These are phyloP conservation scores for Tuber brumale DNA, from an alignment of 495 filamentous ascomycete genomes.

Conservation along the genomic window DNA sequence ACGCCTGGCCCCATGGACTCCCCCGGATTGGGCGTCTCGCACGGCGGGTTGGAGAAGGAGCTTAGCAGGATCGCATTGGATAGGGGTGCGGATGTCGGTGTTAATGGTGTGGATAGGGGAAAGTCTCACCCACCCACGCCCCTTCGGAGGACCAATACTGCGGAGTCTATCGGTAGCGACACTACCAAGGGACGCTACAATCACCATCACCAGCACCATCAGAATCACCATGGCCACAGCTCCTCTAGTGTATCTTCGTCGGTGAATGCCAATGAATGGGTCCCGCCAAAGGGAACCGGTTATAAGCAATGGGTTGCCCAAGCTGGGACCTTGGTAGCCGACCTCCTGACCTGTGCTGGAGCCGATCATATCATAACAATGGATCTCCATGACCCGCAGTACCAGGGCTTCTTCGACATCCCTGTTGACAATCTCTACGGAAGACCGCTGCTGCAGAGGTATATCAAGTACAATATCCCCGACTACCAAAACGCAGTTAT, in stretches of 20 bases:
- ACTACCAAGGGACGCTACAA: background rate
- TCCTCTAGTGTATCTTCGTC: constrained; percentile 29
- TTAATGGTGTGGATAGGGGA: constrained; percentile 23
- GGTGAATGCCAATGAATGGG: constrained; percentile 37
- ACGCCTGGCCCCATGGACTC: constrained; percentile 67
- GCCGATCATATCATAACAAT: constrained; percentile 97
- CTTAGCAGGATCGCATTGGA: constrained; percentile 47
- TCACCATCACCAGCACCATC: constrained; percentile 34
- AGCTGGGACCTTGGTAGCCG: constrained; percentile 89
- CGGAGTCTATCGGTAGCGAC: constrained; percentile 53
- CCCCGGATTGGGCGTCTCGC: constrained; percentile 54
- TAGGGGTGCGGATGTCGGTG: constrained; percentile 17
- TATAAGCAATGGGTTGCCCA: constrained; percentile 99
- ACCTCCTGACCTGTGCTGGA: constrained; percentile 89
- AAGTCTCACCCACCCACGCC: constrained; percentile 10
- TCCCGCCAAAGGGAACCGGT: constrained; percentile 57
- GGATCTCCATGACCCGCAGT: constrained; percentile 96
- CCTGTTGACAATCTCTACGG: constrained; percentile 96
- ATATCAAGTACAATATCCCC: constrained; percentile 82
- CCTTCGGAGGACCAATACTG: constrained; percentile 53
- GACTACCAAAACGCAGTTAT: constrained; percentile 83
- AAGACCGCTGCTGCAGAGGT: constrained; percentile 75
- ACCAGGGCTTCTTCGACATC: constrained; percentile 98
- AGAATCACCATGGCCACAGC: constrained; percentile 24
- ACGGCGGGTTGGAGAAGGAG: constrained; percentile 58